These are phyloP conservation scores for Parasarocladium wereldwijsianum DNA, from an alignment of 2,329 filamentous ascomycete genomes.

Conservation along the genomic window DNA sequence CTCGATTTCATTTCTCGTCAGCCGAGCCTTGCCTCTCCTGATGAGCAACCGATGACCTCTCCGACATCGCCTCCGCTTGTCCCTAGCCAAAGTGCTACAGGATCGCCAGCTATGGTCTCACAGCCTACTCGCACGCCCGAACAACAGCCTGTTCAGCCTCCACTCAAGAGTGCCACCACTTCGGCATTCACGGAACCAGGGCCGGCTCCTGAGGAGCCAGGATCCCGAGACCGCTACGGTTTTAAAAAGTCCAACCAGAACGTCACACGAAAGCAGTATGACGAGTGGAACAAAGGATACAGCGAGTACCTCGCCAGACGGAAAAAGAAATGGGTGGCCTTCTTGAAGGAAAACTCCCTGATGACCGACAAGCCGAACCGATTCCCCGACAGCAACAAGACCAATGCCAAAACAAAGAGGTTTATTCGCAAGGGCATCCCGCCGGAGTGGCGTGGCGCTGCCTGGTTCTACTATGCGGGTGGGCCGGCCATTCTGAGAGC, in stretches of 20 bases:
- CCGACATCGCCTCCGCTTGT: background rate
- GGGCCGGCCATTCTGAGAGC: constrained; percentile 67
- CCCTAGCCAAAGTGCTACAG: background rate
- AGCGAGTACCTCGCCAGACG: constrained; percentile 59
- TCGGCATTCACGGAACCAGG: constrained; percentile 1
- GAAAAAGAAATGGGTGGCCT: constrained; percentile 65
- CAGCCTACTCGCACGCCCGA: too few relatives aligned
- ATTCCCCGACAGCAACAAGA: constrained; percentile 49
- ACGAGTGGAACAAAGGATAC: constrained; percentile 67
- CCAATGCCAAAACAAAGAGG: constrained; percentile 70
- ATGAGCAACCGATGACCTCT: too few relatives aligned
- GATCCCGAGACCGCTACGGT: constrained; percentile 65
- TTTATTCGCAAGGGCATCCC: constrained; percentile 90
- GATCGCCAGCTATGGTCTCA: too few relatives aligned
- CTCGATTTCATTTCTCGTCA: too few relatives aligned
- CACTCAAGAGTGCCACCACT: background rate
- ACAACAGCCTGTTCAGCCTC: too few relatives aligned
- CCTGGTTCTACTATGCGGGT: constrained; percentile 93
- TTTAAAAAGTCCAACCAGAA: constrained; percentile 82
- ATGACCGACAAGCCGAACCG: constrained; percentile 55
- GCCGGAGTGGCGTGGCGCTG: constrained; percentile 83
- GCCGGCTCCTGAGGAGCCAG: constrained; percentile 30
- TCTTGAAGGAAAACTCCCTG: constrained; percentile 64
- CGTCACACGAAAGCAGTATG: constrained; percentile 62
- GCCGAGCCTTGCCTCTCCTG: constrained; percentile 15